Conservation (phyloP, 78 protist genomes). For the Monosiga brevicollis region DNA sequence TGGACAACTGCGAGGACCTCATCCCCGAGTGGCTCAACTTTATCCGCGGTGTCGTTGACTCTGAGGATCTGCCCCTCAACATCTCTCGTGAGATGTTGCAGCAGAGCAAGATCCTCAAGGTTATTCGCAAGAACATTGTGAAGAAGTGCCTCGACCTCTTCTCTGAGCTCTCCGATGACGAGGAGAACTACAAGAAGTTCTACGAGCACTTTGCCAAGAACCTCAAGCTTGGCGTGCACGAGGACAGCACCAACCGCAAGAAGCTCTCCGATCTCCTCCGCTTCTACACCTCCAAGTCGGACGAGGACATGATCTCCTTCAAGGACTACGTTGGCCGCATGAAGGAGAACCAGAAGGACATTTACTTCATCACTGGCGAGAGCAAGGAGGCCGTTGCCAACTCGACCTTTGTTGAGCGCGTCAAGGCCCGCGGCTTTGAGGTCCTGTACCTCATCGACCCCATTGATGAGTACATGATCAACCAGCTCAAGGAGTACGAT, state of each 20-base stretch:
- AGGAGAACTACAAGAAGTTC: slow-evolving; percentile 95
- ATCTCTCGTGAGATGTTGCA: slow-evolving; percentile 99
- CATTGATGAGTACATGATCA: slow-evolving; percentile 98
- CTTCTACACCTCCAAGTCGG: slow-evolving; percentile 87
- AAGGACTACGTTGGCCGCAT: slow-evolving; percentile 96
- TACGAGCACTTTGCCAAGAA: slow-evolving; percentile 94
- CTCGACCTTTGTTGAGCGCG: slow-evolving; percentile 93
- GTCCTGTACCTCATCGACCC: slow-evolving; percentile 98
- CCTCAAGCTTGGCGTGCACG: slow-evolving; percentile 99
- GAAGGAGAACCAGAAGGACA: slow-evolving; percentile 96
- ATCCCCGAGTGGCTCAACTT: slow-evolving; percentile 97
- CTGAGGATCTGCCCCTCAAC: slow-evolving; percentile 99
- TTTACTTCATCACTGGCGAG: slow-evolving; percentile 99
- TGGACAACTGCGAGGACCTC: slow-evolving; percentile 97
- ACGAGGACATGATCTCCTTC: slow-evolving; percentile 89
- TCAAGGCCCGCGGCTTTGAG: slow-evolving; percentile 71
- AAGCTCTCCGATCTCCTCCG: slow-evolving; percentile 95
- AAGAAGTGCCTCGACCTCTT: slow-evolving; percentile 97
- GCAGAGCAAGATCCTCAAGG: slow-evolving; percentile 96
- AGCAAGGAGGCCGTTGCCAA: slow-evolving; percentile 46
- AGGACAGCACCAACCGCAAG: slow-evolving; percentile 92
- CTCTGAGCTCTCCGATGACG: slow-evolving; percentile 91
- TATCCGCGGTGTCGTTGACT: slow-evolving; percentile 98
- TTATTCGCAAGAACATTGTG: slow-evolving; percentile 95
- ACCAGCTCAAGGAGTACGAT: slow-evolving; percentile 96